Evolutionary conservation across 208 protist genomes (phyloP).

Genomic region (Acanthamoeba healyi): DNA sequence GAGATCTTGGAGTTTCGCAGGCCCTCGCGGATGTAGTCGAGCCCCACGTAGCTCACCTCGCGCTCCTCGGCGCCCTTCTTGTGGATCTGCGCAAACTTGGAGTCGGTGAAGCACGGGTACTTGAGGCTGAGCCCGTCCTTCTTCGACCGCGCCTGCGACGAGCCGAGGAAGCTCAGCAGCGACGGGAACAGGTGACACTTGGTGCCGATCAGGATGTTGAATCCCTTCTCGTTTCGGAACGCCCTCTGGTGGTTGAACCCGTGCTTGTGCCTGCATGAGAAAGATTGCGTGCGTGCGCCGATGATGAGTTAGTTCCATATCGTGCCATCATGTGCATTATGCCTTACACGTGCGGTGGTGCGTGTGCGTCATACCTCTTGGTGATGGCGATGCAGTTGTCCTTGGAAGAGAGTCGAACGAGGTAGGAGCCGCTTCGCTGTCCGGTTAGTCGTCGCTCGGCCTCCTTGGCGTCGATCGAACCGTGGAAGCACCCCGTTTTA

Average conservation of each 20-base stretch:
- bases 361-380: slow-evolving; percentile 1
- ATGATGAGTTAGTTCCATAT: too few species aligned
- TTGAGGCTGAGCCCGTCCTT: slow-evolving; percentile 56
- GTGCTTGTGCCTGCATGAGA: slow-evolving; percentile 67
- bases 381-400: slow-evolving; percentile 60
- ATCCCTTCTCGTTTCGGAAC: slow-evolving; percentile 32
- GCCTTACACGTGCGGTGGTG: not conserved
- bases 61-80: slow-evolving; percentile 63
- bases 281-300: too few species aligned
- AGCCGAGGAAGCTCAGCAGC: slow-evolving; percentile 12
- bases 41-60: slow-evolving; percentile 32
- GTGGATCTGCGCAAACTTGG: slow-evolving; percentile 63
- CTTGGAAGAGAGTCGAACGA: slow-evolving; percentile 56
- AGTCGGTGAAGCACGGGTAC: slow-evolving; percentile 51
- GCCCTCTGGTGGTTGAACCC: slow-evolving; percentile 57
- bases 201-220: slow-evolving; percentile 47
- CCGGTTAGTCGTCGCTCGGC: slow-evolving; percentile 46
- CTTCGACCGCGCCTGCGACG: slow-evolving; percentile 7
- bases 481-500: slow-evolving; percentile 55
- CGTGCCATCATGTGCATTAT: not conserved
- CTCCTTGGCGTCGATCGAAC: slow-evolving; percentile 53
- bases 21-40: slow-evolving; percentile 40
- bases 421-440: slow-evolving; percentile 17
- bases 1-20: not conserved
- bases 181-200: slow-evolving; percentile 41